Evolutionary conservation across 768 basidiomycete genomes (phyloP).

Genomic region (Tulasnella sp.): DNA sequence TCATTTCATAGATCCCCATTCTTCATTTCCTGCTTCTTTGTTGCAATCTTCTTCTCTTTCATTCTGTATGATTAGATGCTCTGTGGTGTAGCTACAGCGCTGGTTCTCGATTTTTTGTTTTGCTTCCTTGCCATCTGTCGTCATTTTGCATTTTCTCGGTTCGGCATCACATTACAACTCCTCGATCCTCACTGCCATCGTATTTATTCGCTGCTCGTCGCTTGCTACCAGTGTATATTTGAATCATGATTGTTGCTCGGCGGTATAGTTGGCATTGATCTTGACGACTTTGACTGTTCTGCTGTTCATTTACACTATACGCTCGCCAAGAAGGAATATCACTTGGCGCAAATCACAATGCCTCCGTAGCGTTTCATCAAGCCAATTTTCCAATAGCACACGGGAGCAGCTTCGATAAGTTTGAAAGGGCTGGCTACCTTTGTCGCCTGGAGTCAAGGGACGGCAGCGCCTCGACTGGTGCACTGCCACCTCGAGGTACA

Average conservation of each 20-base stretch:
- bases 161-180: not conserved
- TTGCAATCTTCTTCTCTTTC: not conserved
- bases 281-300: no score
- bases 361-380: no score
- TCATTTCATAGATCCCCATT: slow-evolving; percentile 10
- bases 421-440: no score
- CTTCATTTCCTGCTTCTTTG: not conserved
- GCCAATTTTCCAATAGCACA: no score
- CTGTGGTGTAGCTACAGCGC: not conserved
- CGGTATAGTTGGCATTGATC: no score
- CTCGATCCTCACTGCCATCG: not conserved
- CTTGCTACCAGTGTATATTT: not conserved
- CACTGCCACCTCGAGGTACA: not conserved
- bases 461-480: no score
- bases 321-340: no score
- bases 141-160: not conserved
- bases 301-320: no score
- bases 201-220: slow-evolving; percentile 9
- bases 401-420: no score
- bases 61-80: not conserved
- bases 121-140: not conserved
- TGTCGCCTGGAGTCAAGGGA: not conserved
- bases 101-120: not conserved
- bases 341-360: no score
- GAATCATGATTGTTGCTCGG: not conserved